Percentiles rank a stretch among this genome's conserved stretches.
Conservation (phyloP, 176 grass and related monocot genomes). For the Avena sativa region DNA sequence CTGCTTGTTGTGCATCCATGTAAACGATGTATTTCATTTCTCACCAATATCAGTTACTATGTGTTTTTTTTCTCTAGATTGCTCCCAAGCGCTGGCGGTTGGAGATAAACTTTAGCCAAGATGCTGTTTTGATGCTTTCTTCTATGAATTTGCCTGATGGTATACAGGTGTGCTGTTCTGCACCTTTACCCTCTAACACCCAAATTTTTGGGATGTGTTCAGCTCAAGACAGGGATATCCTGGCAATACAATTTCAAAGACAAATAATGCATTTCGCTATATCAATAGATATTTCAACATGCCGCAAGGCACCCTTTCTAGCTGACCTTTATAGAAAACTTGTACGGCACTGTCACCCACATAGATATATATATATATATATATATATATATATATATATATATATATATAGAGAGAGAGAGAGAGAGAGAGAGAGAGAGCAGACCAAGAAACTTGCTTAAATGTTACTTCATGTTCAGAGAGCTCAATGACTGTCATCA, state of each 20-base stretch:
- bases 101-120: slow-evolving; percentile 97
- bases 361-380: neutral
- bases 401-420: no score
- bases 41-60: slow-evolving; percentile 2
- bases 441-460: neutral
- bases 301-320: slow-evolving; percentile 1
- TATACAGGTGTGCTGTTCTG: slow-evolving; percentile 71
- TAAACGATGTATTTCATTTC: neutral
- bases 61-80: slow-evolving; percentile 60
- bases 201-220: neutral
- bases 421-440: neutral
- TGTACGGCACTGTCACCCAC: neutral
- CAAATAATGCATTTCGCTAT: neutral
- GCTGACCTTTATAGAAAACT: neutral
- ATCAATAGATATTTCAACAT: neutral
- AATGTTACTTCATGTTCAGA: slow-evolving; percentile 17
- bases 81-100: slow-evolving; percentile 87
- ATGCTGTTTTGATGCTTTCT: slow-evolving; percentile 98
- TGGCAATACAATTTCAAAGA: neutral
- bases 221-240: slow-evolving; percentile 4
- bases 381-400: no score
- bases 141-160: slow-evolving; percentile 97
- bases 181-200: neutral
- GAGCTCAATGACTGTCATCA: neutral
- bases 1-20: slow-evolving; percentile 2